Evolutionary conservation across 805 yeast genomes (phyloP), one percentile per base, ranked within the genome.

Genomic region (Candida schatavii): DNA sequence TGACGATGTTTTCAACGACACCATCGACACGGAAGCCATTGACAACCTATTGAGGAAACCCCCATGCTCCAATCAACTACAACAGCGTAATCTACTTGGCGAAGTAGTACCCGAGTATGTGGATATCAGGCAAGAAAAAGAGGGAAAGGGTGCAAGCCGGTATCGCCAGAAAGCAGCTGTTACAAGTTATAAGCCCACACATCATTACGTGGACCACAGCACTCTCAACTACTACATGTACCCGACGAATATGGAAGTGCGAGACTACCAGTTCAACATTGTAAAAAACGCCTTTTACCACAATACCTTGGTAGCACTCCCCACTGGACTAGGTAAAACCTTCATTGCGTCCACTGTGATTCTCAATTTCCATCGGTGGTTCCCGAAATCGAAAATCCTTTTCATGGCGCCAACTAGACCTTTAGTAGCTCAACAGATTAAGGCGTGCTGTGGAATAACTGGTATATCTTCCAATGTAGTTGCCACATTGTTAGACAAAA

Each of bases 391-490:
- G 2, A 93, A 90, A 55, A 80, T 93, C 49, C 78, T 95, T 1
- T 93, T 93, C 61, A 83, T 91, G 83, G 99, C 99, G 0, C 99
- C 99, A 0, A 93, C 99, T 2, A 73, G 90, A 49, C 99, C 99
- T 0, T 71, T 93, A 41, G 98, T 93, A 5, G 90, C 96, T 1
- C 99, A 93, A 64, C 99, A 93, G 63, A 85, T 91, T 49, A 85
- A 85, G 55, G 97, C 98, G 1, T 93, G 96, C 57, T 74, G 88
- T 42, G 84, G 88, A 6, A 81, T 87, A 13, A 83, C 96, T 0
- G 97, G 97, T 3, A 79, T 95, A 17, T 84, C 95, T 1, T 67
- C 81, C 37, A 67, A 75, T 18, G 83, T 83, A 35, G 86, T 91
- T 2, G 95, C 97, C 0, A 85, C 90, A 37, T 63, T 90, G 43